Evolutionary conservation across 2,329 filamentous ascomycete genomes (phyloP), one percentile per base, ranked within the genome.

Genomic region (Aspergillus fructus): DNA sequence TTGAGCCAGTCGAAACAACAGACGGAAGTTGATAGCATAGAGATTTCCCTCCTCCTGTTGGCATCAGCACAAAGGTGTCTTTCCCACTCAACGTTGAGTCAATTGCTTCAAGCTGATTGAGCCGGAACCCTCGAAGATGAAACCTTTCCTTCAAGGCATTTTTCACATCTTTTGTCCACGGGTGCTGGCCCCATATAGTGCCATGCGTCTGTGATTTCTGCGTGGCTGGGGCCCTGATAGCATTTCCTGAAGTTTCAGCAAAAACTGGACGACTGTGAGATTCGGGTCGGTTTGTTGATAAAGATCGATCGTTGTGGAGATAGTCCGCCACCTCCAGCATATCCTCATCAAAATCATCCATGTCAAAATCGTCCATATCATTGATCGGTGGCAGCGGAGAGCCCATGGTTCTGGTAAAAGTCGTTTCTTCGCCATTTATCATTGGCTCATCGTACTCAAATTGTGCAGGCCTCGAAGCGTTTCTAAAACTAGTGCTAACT

Each of bases 1-100:
- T 97, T 66, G 84, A 89, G 43, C 94, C 94, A 46, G 85, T 89
- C 48, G 82, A 85, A 33, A 99, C 82, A 19, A 97, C 84, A 2
- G 94, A 91, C 13, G 94, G 96, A 12, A 99, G 78, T 72, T 99
- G 96, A 71, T 99, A 99, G 73, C 94, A 97, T 2, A 99, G 81
- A 1, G 93, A 97, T 71, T 99, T 99, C 42, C 94, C 94, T 59
- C 94, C 94, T 53, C 94, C 94, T 0, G 94, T 99, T 2, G 96
- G 94, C 94, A 99, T 99, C 40, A 99, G 80, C 15, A 99, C 89
- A 71, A 99, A 99, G 0, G 90, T 89, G 74, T 99, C 93, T 62
- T 93, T 87, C 3, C 93, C 94, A 30, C 79, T 81, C 46, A 99
- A 79, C 0, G 94, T 97, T 1, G 93, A 89, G 73, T 99, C 97